Percentiles rank a stretch among this genome's conserved stretches.
Evolutionary conservation across 1,139 yeast genomes (phyloP).

Genomic region (Lodderomyces parapsilosis): DNA sequence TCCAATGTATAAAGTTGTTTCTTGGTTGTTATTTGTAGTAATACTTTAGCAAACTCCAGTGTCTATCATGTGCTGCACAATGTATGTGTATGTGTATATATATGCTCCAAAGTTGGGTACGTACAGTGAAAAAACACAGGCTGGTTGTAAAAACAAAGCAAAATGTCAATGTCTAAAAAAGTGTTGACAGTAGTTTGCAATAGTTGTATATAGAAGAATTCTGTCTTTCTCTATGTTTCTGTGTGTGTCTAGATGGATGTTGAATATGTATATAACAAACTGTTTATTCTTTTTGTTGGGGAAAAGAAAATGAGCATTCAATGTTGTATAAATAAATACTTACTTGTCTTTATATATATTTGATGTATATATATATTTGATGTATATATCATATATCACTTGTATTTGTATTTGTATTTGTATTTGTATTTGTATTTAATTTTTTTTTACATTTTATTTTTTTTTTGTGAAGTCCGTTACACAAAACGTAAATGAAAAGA

Average conservation of each 20-base stretch:
- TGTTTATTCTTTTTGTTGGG: too few species aligned
- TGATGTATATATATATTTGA: not conserved
- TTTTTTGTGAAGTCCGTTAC: conserved; percentile 1
- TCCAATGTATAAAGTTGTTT: too few species aligned
- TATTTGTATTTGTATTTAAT: not conserved
- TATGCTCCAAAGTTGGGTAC: too few species aligned
- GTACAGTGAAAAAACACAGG: too few species aligned
- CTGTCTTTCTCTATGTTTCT: too few species aligned
- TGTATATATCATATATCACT: not conserved
- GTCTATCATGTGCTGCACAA: not conserved
- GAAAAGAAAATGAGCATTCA: too few species aligned
- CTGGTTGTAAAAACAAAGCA: too few species aligned
- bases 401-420: not conserved
- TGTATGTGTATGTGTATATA: not conserved
- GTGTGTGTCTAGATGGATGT: not conserved
- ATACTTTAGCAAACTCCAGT: not conserved
- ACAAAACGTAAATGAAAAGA: not conserved
- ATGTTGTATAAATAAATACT: too few species aligned
- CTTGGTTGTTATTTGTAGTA: too few species aligned
- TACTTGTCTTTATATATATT: too few species aligned
- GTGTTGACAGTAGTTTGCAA: not conserved
- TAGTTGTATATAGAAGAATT: not conserved
- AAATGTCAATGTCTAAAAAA: too few species aligned
- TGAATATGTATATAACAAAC: not conserved
- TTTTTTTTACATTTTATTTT: not conserved